phyloP scores from a whole-genome alignment of 1,139 yeast species.

The Blastobotrys arbuscula region DNA sequence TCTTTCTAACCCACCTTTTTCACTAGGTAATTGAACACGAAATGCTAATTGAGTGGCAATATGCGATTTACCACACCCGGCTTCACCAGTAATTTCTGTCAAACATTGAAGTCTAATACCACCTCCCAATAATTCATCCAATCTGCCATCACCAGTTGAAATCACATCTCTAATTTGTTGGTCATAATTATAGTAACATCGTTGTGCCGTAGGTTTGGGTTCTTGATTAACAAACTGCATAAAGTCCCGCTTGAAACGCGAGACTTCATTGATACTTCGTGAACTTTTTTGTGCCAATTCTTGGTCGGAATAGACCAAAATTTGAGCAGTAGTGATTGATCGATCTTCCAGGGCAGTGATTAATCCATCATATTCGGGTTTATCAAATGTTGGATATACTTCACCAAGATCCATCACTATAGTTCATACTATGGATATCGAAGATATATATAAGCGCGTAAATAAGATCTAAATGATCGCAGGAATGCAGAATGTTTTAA shows the following conservation, averaged over 20 bases:
- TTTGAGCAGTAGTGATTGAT: constrained; percentile 39
- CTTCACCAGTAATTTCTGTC: constrained; percentile 78
- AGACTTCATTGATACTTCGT: constrained; percentile 46
- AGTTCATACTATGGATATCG: no score
- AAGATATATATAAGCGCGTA: no score
- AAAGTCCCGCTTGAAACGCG: constrained; percentile 34
- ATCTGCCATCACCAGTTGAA: constrained; percentile 52
- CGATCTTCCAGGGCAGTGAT: constrained; percentile 24
- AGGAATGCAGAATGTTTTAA: no score
- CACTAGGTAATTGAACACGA: constrained; percentile 47
- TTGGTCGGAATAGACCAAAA: constrained; percentile 36
- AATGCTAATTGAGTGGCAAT: constrained; percentile 59
- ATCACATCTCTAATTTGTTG: constrained; percentile 26
- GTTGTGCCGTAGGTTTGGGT: constrained; percentile 6
- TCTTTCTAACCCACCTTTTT: constrained; percentile 42
- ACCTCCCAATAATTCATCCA: constrained; percentile 59
- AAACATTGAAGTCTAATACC: constrained; percentile 64
- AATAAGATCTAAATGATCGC: no score
- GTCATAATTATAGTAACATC: constrained; percentile 1
- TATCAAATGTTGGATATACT: constrained; percentile 16
- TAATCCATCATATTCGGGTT: constrained; percentile 27
- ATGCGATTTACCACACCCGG: constrained; percentile 84
- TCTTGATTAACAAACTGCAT: background rate
- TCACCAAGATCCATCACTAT: constrained; percentile 18
- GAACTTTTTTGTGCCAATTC: constrained; percentile 44